These are phyloP conservation scores for Herpomyces periplanetae DNA, from an alignment of 2,329 filamentous ascomycete genomes.

Conservation along the genomic window DNA sequence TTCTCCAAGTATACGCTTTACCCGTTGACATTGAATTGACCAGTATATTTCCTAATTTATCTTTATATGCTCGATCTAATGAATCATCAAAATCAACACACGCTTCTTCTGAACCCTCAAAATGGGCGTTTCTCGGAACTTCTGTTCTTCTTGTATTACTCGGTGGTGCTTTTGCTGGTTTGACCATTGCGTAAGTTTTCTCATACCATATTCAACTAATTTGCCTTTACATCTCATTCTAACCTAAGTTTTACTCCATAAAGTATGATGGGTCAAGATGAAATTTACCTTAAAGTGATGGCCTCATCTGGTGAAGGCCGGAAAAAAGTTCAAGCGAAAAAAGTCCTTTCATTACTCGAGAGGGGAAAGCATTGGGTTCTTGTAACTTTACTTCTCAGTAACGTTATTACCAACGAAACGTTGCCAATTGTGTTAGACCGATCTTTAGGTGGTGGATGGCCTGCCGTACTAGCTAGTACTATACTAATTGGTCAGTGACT, in stretches of 20 bases:
- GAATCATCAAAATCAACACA: no score
- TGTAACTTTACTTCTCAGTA: conserved; percentile 64
- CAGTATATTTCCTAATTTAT: no score
- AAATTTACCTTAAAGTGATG: conserved; percentile 86
- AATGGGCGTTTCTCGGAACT: conserved; percentile 44
- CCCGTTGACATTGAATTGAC: no score
- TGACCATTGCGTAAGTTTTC: conserved; percentile 36
- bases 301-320: conserved; percentile 41
- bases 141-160: conserved; percentile 45
- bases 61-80: no score
- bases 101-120: conserved; percentile 19
- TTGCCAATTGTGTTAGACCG: conserved; percentile 76
- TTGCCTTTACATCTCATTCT: no score
- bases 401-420: conserved; percentile 92
- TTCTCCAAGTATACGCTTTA: no score
- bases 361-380: conserved; percentile 93
- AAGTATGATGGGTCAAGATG: conserved; percentile 31
- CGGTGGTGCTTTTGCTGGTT: conserved; percentile 66
- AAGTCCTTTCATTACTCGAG: conserved; percentile 37
- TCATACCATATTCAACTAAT: neutral
- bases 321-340: conserved; percentile 51
- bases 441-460: conserved; percentile 69
- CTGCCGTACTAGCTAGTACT: conserved; percentile 69
- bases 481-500: conserved; percentile 38
- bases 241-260: conserved; percentile 6